Base-by-base conservation (phyloP, 2,329 filamentous ascomycete genomes). In the Cladosporium sp. region DNA sequence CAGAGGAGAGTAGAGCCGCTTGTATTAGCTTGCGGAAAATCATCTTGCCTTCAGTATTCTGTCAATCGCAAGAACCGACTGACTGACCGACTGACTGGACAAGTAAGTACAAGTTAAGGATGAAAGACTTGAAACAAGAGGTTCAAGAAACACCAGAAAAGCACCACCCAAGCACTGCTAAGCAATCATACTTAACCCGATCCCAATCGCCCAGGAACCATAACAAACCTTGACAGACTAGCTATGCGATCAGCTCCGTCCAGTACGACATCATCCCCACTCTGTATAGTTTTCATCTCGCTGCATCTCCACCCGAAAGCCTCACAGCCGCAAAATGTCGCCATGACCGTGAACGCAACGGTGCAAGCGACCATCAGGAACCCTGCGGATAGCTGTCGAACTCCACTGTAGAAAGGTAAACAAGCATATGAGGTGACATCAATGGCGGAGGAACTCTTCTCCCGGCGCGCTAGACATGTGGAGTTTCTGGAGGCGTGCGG, bases 1-100 rank as follows among this genome's bases (percentile, higher is more conserved):
- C 65, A 46, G 66, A 33, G 52, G 69, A 68, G 66, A 76, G 69
- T 57, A 72, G 46, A 59, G 71, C 70, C 50, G 72, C 69, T 63
- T 70, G 67, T 44, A 66, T 66, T 21, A 74, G 58, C 40, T 67
- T 71, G 11, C 56, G 64, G 60, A 72, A 72, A 65, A 73, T 62
- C 72, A 75, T 75, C 23, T 70, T 40, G 53, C 33, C 23, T 37
- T 33, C 21, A 11, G 21, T 6, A 14, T 44, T n/a, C 53, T n/a
- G 16, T 33, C 55, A 21, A 44, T 44, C 37, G 37, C 3, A 14
- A 35, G 33, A 44, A 44, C 5, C 2, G 37, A 44, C 18, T 6
- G 37, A 44, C 37, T 6, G 37, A 44, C 37, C 10, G 37, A n/a
- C 37, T 44, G 37, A n/a, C 37, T 44, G 37, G 5, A 2, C 37